Conservation (phyloP, 257 asterid species). For the Solanum pennellii region DNA sequence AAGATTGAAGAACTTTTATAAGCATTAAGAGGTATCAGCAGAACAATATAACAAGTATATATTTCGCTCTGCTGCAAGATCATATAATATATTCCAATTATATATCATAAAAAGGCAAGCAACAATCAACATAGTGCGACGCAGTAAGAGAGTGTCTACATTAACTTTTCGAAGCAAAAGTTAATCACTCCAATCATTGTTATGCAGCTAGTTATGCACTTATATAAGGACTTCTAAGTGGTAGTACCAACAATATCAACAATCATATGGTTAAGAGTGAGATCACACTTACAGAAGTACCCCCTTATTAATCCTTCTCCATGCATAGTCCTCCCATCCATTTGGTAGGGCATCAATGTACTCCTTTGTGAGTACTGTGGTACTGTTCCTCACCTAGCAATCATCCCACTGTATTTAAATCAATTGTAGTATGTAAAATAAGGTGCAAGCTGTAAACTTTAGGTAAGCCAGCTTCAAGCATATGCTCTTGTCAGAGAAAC, state of each 20-base stretch:
- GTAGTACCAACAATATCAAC: not conserved
- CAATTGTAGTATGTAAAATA: conserved; percentile 33
- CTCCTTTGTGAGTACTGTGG: conserved; percentile 78
- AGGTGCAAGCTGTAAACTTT: not conserved
- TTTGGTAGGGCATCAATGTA: conserved; percentile 89
- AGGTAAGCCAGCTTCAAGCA: not conserved
- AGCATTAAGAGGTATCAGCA: not conserved
- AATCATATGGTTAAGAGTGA: not conserved
- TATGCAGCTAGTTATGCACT: not conserved
- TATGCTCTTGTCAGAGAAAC: not conserved
- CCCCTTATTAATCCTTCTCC: conserved; percentile 95
- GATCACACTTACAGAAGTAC: conserved; percentile 60
- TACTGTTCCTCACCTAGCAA: conserved; percentile 94
- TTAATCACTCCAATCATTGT: not conserved
- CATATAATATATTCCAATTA: not conserved
- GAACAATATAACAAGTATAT: not conserved
- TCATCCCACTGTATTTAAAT: conserved; percentile 70
- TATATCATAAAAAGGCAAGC: not conserved
- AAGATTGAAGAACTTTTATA: not conserved
- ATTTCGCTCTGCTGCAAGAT: not conserved
- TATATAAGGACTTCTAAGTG: not conserved
- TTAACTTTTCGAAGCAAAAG: not conserved
- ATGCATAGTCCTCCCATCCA: conserved; percentile 98
- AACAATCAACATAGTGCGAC: not conserved
- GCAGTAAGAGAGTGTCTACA: not conserved